A percentile compares a stretch with the other conserved stretches of the same genome.
phyloP scores from a whole-genome alignment of 176 grass and related monocot genomes.

The Melocanna baccifera region DNA sequence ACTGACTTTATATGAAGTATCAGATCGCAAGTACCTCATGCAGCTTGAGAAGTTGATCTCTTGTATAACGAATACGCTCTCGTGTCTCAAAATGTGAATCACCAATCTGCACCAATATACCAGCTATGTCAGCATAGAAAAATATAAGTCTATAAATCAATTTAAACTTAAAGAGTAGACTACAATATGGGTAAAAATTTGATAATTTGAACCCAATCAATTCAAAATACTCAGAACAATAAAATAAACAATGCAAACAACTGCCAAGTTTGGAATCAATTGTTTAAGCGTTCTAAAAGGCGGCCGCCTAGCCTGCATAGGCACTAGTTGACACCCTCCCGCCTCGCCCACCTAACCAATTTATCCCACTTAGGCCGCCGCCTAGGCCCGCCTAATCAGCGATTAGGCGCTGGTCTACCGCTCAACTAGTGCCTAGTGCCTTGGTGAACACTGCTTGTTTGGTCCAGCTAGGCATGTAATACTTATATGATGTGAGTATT shows the following conservation, averaged over 20 bases:
- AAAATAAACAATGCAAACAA: not conserved
- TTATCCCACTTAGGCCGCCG: too few relatives aligned
- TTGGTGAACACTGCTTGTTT: not conserved
- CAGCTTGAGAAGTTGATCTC: conserved; percentile 78
- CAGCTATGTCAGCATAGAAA: conserved; percentile 13
- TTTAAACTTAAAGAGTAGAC: not conserved
- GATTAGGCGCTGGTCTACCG: too few relatives aligned
- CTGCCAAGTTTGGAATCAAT: not conserved
- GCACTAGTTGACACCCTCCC: too few relatives aligned
- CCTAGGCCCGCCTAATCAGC: too few relatives aligned
- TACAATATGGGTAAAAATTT: not conserved
- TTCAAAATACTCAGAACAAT: not conserved
- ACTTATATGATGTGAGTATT: not conserved
- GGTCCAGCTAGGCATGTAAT: conserved; percentile 2
- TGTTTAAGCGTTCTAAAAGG: too few relatives aligned
- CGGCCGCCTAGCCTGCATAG: too few relatives aligned
- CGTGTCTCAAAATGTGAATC: conserved; percentile 66
- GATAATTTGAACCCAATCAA: not conserved
- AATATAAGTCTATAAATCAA: not conserved
- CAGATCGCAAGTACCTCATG: conserved; percentile 50
- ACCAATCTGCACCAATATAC: conserved; percentile 48
- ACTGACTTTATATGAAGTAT: not conserved
- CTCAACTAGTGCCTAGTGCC: too few relatives aligned
- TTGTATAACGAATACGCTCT: conserved; percentile 70
- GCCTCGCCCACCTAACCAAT: too few relatives aligned